Conservation (phyloP, 371 early-diverging fungal genomes). For the Thermomucor indicae-seudaticae region DNA sequence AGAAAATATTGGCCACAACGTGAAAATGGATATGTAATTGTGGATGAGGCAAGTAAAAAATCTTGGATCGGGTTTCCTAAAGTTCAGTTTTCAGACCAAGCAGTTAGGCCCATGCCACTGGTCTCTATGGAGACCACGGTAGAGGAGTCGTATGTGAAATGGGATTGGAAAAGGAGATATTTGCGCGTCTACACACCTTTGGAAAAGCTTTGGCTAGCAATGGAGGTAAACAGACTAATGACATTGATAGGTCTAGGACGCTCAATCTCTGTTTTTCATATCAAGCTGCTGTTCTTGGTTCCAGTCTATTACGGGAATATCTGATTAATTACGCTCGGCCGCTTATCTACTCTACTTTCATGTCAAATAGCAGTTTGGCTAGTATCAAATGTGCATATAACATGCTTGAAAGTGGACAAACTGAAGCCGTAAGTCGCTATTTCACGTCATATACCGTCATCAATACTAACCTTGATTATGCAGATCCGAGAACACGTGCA, state of each 20-base stretch:
- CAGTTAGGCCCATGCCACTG: constrained; percentile 77
- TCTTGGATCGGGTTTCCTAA: not conserved
- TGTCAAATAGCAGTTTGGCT: constrained; percentile 54
- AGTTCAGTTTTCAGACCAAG: not conserved
- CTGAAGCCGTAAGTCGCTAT: constrained; percentile 34
- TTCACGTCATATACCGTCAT: not conserved
- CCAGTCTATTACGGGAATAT: constrained; percentile 55
- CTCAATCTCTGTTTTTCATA: not conserved
- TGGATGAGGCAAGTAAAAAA: constrained; percentile 53
- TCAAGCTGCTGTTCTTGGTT: constrained; percentile 69
- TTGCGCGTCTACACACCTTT: constrained; percentile 81
- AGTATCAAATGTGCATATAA: constrained; percentile 56
- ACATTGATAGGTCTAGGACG: not conserved
- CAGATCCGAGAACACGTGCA: constrained; percentile 53
- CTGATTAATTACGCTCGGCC: constrained; percentile 83
- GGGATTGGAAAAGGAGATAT: constrained; percentile 59
- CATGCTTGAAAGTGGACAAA: constrained; percentile 46
- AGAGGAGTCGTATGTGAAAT: constrained; percentile 64
- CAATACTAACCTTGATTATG: not conserved
- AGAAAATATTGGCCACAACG: constrained; percentile 36
- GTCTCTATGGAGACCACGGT: constrained; percentile 67
- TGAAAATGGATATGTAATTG: constrained; percentile 54
- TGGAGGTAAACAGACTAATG: constrained; percentile 54
- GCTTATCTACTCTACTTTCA: constrained; percentile 78
- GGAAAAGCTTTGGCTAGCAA: constrained; percentile 80